Evolutionary conservation across 176 grass and related monocot genomes (phyloP).

Genomic region (Juncus effusus): DNA sequence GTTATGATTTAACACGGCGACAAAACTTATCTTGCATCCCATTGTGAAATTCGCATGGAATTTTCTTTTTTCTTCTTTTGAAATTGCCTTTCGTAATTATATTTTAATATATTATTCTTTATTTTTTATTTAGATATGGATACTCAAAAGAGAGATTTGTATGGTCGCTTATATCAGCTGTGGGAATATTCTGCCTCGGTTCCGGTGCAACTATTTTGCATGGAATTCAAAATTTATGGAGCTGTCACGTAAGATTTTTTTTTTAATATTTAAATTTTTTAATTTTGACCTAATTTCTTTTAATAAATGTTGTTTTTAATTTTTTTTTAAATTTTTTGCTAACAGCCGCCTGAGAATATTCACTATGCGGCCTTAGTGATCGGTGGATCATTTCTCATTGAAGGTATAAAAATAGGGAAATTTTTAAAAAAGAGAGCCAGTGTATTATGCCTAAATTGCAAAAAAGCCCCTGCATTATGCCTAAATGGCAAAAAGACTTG

Average conservation of each 20-base stretch:
- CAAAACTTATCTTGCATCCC: no score
- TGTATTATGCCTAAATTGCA: no score
- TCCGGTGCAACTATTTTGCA: constrained; percentile 94
- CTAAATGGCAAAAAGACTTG: no score
- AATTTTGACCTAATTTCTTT: constrained; percentile 13
- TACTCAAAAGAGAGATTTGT: constrained; percentile 99
- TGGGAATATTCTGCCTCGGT: constrained; percentile 96
- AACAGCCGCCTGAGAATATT: constrained; percentile 86
- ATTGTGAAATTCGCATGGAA: no score
- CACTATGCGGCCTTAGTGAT: constrained; percentile 93
- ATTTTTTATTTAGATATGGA: constrained; percentile 69
- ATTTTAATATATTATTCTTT: constrained; percentile 17
- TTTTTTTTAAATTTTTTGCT: constrained; percentile 25
- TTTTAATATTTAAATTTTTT: constrained; percentile 20
- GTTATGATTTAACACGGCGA: no score
- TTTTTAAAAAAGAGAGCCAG: no score
- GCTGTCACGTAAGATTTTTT: constrained; percentile 58
- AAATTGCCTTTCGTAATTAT: background rate
- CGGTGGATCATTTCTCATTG: constrained; percentile 88
- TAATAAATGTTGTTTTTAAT: background rate
- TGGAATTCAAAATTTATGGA: constrained; percentile 95
- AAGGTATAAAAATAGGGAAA: constrained; percentile 44
- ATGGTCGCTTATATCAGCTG: constrained; percentile 98
- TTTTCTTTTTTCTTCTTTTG: background rate
- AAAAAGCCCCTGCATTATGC: no score